Conservation (phyloP, 352 stramenopile species). For the Phytopythium delawarense region DNA sequence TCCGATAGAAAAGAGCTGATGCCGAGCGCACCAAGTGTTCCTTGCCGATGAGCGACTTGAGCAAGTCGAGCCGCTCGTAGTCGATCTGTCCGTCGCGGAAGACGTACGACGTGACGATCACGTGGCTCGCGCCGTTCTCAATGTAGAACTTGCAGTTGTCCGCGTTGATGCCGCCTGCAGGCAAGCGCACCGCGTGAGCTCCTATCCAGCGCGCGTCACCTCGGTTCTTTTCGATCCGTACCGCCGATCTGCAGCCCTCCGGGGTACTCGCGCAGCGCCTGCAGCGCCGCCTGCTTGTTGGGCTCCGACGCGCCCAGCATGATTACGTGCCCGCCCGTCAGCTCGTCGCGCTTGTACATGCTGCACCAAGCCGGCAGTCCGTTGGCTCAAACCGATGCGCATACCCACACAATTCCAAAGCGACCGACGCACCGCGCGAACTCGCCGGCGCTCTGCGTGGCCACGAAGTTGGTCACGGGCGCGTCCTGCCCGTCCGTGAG, state of each 20-base stretch:
- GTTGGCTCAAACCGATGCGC: not conserved
- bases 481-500: conserved; percentile 83
- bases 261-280: conserved; percentile 88
- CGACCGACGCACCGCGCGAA: conserved; percentile 56
- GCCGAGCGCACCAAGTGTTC: conserved; percentile 45
- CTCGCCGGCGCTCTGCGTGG: conserved; percentile 56
- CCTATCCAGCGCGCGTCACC: not conserved
- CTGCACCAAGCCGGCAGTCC: conserved; percentile 13
- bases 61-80: conserved; percentile 59
- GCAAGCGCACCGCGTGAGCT: not conserved
- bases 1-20: not conserved
- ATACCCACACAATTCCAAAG: not conserved
- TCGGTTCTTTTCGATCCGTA: conserved; percentile 5
- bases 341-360: conserved; percentile 90
- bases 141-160: conserved; percentile 94
- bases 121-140: conserved; percentile 93
- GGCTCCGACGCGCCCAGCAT: conserved; percentile 93
- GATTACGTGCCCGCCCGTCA: conserved; percentile 97
- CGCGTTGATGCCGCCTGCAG: conserved; percentile 83
- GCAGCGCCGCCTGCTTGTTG: conserved; percentile 89
- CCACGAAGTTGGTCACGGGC: conserved; percentile 92
- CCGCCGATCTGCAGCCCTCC: conserved; percentile 95
- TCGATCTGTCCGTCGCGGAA: conserved; percentile 93
- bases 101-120: conserved; percentile 98
- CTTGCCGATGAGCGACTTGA: conserved; percentile 72